Evolutionary conservation across 257 asterid genomes (phyloP).

Genomic region (Gentiana dahurica): DNA sequence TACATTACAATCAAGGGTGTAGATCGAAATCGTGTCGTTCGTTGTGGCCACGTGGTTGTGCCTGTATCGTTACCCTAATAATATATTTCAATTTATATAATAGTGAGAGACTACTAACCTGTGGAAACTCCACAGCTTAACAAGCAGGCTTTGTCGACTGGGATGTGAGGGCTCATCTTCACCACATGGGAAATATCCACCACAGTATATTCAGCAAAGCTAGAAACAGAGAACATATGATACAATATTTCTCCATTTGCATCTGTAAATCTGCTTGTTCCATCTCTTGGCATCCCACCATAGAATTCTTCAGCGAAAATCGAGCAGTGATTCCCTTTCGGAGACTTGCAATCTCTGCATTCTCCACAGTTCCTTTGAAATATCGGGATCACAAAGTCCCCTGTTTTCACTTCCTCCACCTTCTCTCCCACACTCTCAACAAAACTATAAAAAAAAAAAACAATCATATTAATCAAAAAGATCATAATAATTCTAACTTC

Average conservation of each 20-base stretch:
- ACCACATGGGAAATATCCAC: slow-evolving; percentile 32
- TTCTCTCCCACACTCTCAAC: slow-evolving; percentile 38
- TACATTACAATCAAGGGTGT: no score
- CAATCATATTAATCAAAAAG: no score
- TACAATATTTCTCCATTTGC: slow-evolving; percentile 17
- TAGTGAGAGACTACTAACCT: slow-evolving; percentile 4
- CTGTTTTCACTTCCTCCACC: slow-evolving; percentile 32
- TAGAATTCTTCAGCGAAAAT: slow-evolving; percentile 13
- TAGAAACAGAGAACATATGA: slow-evolving; percentile 21
- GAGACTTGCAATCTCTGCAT: slow-evolving; percentile 28
- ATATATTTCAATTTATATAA: no score
- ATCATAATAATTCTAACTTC: no score
- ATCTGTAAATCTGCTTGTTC: slow-evolving; percentile 24
- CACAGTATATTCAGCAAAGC: slow-evolving; percentile 32
- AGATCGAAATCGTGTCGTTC: no score
- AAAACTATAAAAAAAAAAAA: slow-evolving; percentile 10
- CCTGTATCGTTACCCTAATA: no score
- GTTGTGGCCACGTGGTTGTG: no score
- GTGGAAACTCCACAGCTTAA: slow-evolving; percentile 35
- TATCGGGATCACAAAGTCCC: slow-evolving; percentile 28
- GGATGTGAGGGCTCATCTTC: slow-evolving; percentile 19
- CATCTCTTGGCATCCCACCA: slow-evolving; percentile 34
- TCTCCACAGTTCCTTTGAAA: slow-evolving; percentile 29
- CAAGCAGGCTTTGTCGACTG: slow-evolving; percentile 27
- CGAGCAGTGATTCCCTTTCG: slow-evolving; percentile 23